Evolutionary conservation across 2,329 filamentous ascomycete species (phyloP).

Genomic region (Colletotrichum viniferum): DNA sequence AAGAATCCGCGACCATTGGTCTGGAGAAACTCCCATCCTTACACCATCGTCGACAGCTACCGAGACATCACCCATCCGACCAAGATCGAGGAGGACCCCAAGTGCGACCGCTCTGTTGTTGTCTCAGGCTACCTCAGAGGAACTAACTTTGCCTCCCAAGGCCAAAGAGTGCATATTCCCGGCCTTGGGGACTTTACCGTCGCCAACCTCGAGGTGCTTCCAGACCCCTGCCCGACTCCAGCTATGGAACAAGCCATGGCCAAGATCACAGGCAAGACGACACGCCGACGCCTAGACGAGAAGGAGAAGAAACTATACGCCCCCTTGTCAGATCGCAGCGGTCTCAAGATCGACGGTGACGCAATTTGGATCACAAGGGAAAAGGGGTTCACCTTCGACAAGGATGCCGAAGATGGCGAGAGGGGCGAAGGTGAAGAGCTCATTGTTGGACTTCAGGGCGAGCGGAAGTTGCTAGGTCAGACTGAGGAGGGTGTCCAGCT

Average conservation of each 20-base stretch:
- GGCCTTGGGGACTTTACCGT: constrained; percentile 90
- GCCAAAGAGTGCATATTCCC: constrained; percentile 88
- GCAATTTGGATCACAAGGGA: constrained; percentile 85
- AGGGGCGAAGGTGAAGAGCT: constrained; percentile 94
- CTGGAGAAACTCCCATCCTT: constrained; percentile 96
- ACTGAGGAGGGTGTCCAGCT: constrained; percentile 83
- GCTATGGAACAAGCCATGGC: constrained; percentile 86
- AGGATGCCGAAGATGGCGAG: constrained; percentile 69
- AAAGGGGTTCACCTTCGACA: constrained; percentile 77
- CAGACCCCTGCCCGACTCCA: constrained; percentile 95
- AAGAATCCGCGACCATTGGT: constrained; percentile 97
- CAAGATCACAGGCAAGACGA: constrained; percentile 82
- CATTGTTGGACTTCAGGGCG: constrained; percentile 86
- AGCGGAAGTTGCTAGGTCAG: constrained; percentile 81
- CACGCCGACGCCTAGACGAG: constrained; percentile 82
- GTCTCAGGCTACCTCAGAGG: constrained; percentile 93
- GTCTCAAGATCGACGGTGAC: constrained; percentile 94
- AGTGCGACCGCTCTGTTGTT: constrained; percentile 89
- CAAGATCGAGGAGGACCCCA: constrained; percentile 83
- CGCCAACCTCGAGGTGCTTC: constrained; percentile 81
- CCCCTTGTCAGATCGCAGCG: constrained; percentile 97
- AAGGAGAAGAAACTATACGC: constrained; percentile 97
- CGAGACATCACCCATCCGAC: constrained; percentile 94
- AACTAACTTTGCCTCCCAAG: constrained; percentile 87
- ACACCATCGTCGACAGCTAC: constrained; percentile 91